These are phyloP conservation scores for Flagelloscypha sp. DNA, from an alignment of 768 basidiomycete species.

Conservation along the genomic window DNA sequence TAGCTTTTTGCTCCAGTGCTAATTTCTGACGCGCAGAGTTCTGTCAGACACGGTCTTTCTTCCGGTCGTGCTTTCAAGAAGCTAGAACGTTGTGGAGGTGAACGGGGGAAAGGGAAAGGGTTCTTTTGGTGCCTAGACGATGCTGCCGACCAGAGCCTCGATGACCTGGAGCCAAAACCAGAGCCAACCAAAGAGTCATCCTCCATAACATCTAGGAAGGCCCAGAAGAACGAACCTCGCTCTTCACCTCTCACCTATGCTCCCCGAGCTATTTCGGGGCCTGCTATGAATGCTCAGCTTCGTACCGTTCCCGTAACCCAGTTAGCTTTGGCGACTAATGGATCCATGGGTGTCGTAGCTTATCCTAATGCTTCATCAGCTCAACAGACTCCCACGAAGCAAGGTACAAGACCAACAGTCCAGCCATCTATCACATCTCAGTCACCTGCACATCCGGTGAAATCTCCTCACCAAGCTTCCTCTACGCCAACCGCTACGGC, in stretches of 20 bases:
- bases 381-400: too few species aligned
- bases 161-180: slow-evolving; percentile 58
- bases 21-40: slow-evolving; percentile 49
- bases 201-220: slow-evolving; percentile 26
- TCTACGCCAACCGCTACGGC: slow-evolving; percentile 11
- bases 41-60: slow-evolving; percentile 92
- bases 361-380: too few species aligned
- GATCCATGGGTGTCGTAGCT: too few species aligned
- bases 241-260: too few species aligned
- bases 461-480: slow-evolving; percentile 13
- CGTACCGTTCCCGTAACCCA: too few species aligned
- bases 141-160: slow-evolving; percentile 54
- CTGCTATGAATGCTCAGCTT: too few species aligned
- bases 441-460: slow-evolving; percentile 25
- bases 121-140: slow-evolving; percentile 91
- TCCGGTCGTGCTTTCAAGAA: slow-evolving; percentile 89
- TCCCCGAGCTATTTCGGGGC: too few species aligned
- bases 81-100: slow-evolving; percentile 75
- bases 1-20: slow-evolving; percentile 6
- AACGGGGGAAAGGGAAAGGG: slow-evolving; percentile 87
- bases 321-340: too few species aligned
- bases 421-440: slow-evolving; percentile 12
- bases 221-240: slow-evolving; percentile 61
- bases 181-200: slow-evolving; percentile 30
- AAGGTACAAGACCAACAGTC: too few species aligned